Percentiles rank a stretch among this genome's conserved stretches.
Conservation (phyloP, 441 rosid species). For the Biscutella auriculata region DNA sequence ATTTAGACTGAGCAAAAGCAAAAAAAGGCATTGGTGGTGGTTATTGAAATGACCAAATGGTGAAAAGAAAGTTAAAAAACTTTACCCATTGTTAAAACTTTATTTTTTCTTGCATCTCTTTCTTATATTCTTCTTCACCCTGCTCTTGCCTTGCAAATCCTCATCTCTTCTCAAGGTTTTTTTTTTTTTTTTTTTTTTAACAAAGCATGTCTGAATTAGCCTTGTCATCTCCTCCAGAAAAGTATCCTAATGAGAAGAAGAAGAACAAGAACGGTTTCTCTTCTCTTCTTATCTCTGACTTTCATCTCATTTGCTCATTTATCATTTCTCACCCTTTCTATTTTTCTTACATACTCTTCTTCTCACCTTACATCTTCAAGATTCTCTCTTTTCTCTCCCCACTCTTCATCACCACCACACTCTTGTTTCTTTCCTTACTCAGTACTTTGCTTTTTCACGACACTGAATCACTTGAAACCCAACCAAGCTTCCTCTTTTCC, state of each 20-base stretch:
- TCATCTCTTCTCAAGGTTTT: neutral
- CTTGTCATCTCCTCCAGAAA: conserved; percentile 16
- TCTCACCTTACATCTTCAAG: conserved; percentile 57
- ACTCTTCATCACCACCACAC: conserved; percentile 58
- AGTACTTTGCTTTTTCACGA: conserved; percentile 28
- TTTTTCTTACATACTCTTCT: conserved; percentile 45
- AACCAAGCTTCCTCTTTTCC: too few relatives aligned
- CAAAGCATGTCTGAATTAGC: conserved; percentile 53
- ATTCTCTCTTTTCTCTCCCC: conserved; percentile 66
- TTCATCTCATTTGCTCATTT: conserved; percentile 42
- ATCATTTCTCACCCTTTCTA: conserved; percentile 56
- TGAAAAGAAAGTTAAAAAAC: conserved; percentile 20
- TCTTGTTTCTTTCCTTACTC: conserved; percentile 45
- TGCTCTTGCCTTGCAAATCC: conserved; percentile 10
- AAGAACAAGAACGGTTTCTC: conserved; percentile 27
- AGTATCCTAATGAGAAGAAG: conserved; percentile 20
- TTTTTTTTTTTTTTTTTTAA: too few relatives aligned
- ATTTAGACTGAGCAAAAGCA: neutral
- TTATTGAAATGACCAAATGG: conserved; percentile 18
- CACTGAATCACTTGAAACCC: too few relatives aligned
- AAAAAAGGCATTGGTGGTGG: conserved; percentile 11
- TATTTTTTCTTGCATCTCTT: neutral
- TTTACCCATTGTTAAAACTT: too few relatives aligned
- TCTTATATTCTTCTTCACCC: conserved; percentile 18
- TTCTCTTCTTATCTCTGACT: conserved; percentile 34